Evolutionary conservation across 2,329 filamentous ascomycete species (phyloP), one percentile per base, ranked within the genome.

Genomic region (Stagonosporopsis tanaceti): DNA sequence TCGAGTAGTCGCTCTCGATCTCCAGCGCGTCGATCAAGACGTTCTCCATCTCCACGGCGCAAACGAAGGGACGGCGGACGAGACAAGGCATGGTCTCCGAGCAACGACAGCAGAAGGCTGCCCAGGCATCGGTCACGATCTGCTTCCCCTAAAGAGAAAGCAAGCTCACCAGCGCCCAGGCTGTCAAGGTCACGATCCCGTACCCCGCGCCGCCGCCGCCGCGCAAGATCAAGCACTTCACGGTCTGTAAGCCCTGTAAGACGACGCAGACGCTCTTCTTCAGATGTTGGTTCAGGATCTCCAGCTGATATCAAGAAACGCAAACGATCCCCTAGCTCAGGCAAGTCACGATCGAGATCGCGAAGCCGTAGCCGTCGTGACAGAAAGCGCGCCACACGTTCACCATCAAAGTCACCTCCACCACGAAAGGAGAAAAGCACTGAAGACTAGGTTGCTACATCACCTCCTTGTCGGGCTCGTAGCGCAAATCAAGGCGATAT

Each of bases 121-220:
- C 60, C 63, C 28, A 65, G 59, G 47, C 70, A 80, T 75, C 79
- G 78, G 75, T 75, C 78, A 68, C 77, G 80, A 78, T 82, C 82
- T 72, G 73, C 68, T 65, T 76, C 79, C 73, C 78, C 78, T 68
- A 77, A 74, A 78, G 73, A 78, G 67, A 78, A 78, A 71, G 81
- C 80, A 68, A 81, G 81, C 81, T 85, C 83, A 84, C 83, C 76
- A 78, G 80, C 80, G 74, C 77, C 80, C 78, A 84, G 71, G 64
- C 52, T 76, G 68, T 79, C 77, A 52, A 61, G 63, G 57, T 73
- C 74, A 37, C 62, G 60, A 40, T 73, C 73, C 40, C 68, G 65
- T 40, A 68, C 63, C 6, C 68, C 72, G 22, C 77, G 72, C 50
- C 74, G 74, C 50, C 74, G 74, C 59, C 73, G 69, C 46, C 74